Conservation (phyloP, 2,329 filamentous ascomycete species). For the Exophiala phaeomuriformis region DNA sequence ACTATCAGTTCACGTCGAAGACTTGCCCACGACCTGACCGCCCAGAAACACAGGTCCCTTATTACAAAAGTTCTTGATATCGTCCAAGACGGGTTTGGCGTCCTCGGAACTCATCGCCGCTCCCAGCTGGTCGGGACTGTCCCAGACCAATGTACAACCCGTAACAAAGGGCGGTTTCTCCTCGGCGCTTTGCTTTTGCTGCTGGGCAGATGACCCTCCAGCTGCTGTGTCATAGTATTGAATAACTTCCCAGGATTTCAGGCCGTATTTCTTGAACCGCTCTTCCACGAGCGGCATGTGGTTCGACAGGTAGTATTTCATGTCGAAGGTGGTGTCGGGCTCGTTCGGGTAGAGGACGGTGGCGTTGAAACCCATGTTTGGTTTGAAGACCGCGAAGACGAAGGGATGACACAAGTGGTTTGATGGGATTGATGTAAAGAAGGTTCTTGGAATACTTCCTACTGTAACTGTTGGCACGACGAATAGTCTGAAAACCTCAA, state of each 20-base stretch:
- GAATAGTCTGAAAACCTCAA: no score
- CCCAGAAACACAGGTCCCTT: constrained; percentile 13
- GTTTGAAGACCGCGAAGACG: not conserved
- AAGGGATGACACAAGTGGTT: no score
- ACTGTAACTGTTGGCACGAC: no score
- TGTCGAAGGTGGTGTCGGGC: constrained; percentile 39
- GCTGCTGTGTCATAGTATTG: constrained; percentile 7
- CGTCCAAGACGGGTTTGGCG: constrained; percentile 13
- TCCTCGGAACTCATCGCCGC: constrained; percentile 10
- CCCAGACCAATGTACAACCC: constrained; percentile 14
- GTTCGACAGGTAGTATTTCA: constrained; percentile 44
- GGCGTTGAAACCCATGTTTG: constrained; percentile 10
- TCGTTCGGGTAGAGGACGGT: constrained; percentile 38
- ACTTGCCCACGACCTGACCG: constrained; percentile 6
- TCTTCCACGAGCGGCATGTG: constrained; percentile 44
- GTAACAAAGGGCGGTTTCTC: constrained; percentile 10
- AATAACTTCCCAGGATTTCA: constrained; percentile 30
- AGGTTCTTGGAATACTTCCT: no score
- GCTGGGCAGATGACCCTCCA: constrained; percentile 7
- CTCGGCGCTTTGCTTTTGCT: no score
- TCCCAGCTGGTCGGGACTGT: constrained; percentile 14
- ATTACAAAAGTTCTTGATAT: constrained; percentile 20
- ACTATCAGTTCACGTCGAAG: no score
- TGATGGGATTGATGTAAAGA: no score
- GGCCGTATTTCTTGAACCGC: constrained; percentile 37